Evolutionary conservation across 1,284 basidiomycete genomes (phyloP).

Genomic region (Cryptococcus sp.): DNA sequence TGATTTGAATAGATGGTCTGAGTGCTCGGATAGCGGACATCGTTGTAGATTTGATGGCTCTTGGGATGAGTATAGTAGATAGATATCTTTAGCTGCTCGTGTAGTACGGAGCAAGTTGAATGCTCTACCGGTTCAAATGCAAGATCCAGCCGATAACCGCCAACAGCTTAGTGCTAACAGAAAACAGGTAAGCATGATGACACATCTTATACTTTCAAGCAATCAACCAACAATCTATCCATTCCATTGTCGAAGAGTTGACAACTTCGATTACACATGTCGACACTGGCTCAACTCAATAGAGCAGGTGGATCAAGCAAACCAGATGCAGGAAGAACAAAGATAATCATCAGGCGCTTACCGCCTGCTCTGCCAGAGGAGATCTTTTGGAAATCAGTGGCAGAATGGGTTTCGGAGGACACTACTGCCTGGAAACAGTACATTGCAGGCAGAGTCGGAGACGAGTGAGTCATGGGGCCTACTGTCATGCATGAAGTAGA

Average conservation of each 20-base stretch:
- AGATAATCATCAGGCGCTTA: conserved; percentile 80
- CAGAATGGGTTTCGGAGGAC: conserved; percentile 74
- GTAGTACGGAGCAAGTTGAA: no score
- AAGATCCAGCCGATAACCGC: no score
- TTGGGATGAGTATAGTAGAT: no score
- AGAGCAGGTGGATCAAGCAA: neutral
- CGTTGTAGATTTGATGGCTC: neutral
- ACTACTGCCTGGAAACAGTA: conserved; percentile 65
- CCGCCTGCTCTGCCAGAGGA: conserved; percentile 89
- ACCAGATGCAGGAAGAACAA: conserved; percentile 40
- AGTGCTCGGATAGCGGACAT: conserved; percentile 1
- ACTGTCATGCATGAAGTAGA: neutral
- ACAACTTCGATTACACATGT: no score
- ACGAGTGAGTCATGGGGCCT: conserved; percentile 57
- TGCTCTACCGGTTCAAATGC: no score
- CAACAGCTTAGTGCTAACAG: no score
- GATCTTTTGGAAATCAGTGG: conserved; percentile 88
- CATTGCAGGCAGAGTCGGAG: conserved; percentile 64
- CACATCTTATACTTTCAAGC: no score
- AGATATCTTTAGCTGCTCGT: no score
- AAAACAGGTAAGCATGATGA: no score
- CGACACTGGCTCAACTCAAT: no score
- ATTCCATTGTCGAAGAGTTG: no score
- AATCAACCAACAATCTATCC: no score
- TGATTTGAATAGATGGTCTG: conserved; percentile 1